A percentile compares a stretch with the other conserved stretches of the same genome.
phyloP scores from a whole-genome alignment of 1,139 yeast species.

The Candida sanyaensis region DNA sequence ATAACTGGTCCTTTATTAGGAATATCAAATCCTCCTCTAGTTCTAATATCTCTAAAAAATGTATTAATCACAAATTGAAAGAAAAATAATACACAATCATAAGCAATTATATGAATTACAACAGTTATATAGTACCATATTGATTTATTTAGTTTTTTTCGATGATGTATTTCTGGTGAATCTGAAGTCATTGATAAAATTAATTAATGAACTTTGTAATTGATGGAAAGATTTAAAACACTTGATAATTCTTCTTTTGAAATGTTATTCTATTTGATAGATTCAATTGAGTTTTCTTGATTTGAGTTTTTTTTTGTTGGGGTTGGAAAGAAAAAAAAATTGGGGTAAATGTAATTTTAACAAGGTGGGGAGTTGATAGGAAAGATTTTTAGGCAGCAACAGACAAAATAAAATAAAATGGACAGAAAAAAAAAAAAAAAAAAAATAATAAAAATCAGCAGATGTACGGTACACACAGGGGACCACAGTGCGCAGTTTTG shows the following conservation, averaged over 20 bases:
- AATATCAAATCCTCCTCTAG: conserved; percentile 42
- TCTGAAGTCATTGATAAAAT: not conserved
- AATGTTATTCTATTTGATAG: not conserved
- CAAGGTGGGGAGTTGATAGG: too few relatives aligned
- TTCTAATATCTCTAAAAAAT: conserved; percentile 44
- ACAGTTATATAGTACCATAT: conserved; percentile 7
- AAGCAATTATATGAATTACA: conserved; percentile 18
- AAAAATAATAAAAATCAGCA: not conserved
- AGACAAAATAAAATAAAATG: too few relatives aligned
- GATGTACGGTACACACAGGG: too few relatives aligned
- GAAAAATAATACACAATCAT: conserved; percentile 38
- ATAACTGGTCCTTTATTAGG: conserved; percentile 43
- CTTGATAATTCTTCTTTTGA: not conserved
- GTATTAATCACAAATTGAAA: conserved; percentile 41
- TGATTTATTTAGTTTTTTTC: conserved; percentile 1
- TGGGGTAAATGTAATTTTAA: not conserved
- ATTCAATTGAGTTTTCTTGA: not conserved
- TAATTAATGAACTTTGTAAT: not conserved
- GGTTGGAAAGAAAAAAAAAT: too few relatives aligned
- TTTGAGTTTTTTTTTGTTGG: not conserved
- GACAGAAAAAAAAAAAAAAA: not conserved
- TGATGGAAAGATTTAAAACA: not conserved
- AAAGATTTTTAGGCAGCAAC: not conserved
- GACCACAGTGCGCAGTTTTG: too few relatives aligned
- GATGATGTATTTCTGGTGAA: not conserved